These are phyloP conservation scores for Camelina neglecta DNA, from an alignment of 345 rosid species.

Conservation along the genomic window DNA sequence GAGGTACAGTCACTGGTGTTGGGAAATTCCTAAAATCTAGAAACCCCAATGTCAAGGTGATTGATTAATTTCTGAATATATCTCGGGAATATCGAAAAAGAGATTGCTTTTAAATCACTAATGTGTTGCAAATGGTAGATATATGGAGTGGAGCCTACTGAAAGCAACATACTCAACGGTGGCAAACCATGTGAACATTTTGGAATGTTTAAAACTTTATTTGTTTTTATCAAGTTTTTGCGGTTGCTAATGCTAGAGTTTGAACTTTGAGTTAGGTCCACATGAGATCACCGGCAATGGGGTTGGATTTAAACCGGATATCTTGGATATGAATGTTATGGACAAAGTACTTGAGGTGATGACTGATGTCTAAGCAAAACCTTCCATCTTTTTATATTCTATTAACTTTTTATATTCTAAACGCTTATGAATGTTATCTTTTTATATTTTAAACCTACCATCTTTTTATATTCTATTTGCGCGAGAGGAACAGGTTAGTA, in stretches of 20 bases:
- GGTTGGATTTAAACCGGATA: constrained; percentile 96
- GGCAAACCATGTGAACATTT: constrained; percentile 79
- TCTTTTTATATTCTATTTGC: not conserved
- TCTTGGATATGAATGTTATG: constrained; percentile 93
- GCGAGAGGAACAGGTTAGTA: constrained; percentile 60
- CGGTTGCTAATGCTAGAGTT: constrained; percentile 11
- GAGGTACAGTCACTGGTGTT: constrained; percentile 96
- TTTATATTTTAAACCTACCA: too few relatives aligned
- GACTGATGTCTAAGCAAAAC: constrained; percentile 9
- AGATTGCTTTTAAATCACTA: constrained; percentile 21
- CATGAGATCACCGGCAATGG: constrained; percentile 95
- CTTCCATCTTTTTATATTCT: not conserved
- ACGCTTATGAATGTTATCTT: not conserved
- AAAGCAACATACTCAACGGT: constrained; percentile 90
- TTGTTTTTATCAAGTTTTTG: not conserved
- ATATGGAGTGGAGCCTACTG: constrained; percentile 96
- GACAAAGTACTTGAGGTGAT: constrained; percentile 81
- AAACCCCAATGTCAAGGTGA: constrained; percentile 93
- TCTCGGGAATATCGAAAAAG: not conserved
- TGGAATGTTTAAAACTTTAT: not conserved
- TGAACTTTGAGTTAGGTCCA: constrained; percentile 64
- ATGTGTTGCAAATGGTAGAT: constrained; percentile 52
- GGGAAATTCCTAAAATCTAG: constrained; percentile 90
- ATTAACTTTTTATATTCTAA: not conserved
- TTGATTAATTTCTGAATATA: constrained; percentile 7